phyloP scores from a whole-genome alignment of 129 eudicot species.

The Helichrysum umbraculigerum region DNA sequence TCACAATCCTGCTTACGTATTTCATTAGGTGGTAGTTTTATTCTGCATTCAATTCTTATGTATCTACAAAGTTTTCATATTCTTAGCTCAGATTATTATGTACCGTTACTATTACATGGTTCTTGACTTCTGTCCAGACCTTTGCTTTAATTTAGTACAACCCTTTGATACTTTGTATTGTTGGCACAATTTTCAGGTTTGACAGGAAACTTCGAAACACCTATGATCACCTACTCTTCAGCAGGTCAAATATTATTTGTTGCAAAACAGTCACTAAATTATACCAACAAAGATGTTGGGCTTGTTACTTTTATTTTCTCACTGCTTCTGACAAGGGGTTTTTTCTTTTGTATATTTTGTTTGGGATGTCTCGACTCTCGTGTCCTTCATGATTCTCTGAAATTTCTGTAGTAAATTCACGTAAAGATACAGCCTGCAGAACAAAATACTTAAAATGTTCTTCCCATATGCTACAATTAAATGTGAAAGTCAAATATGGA shows the following conservation, averaged over 20 bases:
- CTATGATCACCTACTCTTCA: slow-evolving; percentile 85
- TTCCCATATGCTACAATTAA: background rate
- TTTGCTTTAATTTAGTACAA: background rate
- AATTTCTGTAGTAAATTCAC: background rate
- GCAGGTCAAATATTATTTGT: slow-evolving; percentile 53
- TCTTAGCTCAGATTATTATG: background rate
- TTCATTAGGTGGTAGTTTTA: slow-evolving; percentile 5
- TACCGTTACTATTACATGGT: background rate
- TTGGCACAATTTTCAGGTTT: slow-evolving; percentile 65
- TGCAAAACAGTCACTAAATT: background rate
- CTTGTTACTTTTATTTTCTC: slow-evolving; percentile 15
- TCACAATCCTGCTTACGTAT: background rate
- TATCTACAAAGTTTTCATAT: background rate
- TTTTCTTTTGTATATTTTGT: background rate
- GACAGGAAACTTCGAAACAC: slow-evolving; percentile 91
- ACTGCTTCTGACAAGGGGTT: background rate
- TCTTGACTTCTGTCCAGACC: slow-evolving; percentile 7
- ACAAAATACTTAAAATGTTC: background rate
- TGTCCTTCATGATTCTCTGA: background rate
- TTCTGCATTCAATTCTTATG: background rate
- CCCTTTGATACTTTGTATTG: slow-evolving; percentile 1
- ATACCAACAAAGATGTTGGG: slow-evolving; percentile 7
- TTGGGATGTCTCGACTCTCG: background rate
- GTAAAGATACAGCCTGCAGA: background rate
- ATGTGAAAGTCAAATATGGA: background rate